Evolutionary conservation across 306 rosid species (phyloP).

Genomic region (Dicorynia guianensis): DNA sequence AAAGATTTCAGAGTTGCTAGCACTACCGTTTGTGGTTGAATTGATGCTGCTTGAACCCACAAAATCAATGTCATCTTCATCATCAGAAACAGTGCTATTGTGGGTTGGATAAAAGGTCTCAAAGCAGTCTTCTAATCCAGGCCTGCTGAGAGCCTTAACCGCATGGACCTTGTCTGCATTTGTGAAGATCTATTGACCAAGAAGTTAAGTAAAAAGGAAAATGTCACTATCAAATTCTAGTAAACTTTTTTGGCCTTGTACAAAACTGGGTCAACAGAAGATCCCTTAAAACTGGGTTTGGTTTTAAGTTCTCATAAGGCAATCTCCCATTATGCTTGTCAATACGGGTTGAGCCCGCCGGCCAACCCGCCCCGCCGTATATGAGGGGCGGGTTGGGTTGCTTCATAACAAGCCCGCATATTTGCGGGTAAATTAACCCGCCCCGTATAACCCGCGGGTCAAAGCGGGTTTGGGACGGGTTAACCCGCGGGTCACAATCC

Average conservation of each 20-base stretch:
- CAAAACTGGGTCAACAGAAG: constrained; percentile 70
- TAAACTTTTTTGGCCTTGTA: constrained; percentile 44
- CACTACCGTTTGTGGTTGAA: constrained; percentile 26
- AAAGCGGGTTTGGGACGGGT: too few species aligned
- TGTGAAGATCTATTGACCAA: constrained; percentile 77
- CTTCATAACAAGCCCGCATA: too few species aligned
- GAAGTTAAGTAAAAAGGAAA: neutral
- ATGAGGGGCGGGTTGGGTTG: too few species aligned
- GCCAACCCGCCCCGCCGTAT: too few species aligned
- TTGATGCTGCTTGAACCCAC: constrained; percentile 52
- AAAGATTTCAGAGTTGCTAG: constrained; percentile 52
- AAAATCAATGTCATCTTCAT: constrained; percentile 85
- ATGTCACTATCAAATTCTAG: constrained; percentile 32
- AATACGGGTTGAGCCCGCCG: too few species aligned
- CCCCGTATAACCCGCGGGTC: too few species aligned
- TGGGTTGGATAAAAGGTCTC: constrained; percentile 88
- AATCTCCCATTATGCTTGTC: too few species aligned
- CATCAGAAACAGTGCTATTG: constrained; percentile 68
- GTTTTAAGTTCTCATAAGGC: constrained; percentile 88
- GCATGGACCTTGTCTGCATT: constrained; percentile 90
- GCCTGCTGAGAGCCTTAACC: constrained; percentile 71
- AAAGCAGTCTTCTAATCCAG: constrained; percentile 91
- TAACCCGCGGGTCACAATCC: too few species aligned
- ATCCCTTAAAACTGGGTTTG: constrained; percentile 80
- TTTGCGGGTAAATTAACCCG: too few species aligned